Percentiles rank a stretch among this genome's conserved stretches.
Evolutionary conservation across 108 stramenopile genomes (phyloP).

Genomic region (Cyclotella baltica): DNA sequence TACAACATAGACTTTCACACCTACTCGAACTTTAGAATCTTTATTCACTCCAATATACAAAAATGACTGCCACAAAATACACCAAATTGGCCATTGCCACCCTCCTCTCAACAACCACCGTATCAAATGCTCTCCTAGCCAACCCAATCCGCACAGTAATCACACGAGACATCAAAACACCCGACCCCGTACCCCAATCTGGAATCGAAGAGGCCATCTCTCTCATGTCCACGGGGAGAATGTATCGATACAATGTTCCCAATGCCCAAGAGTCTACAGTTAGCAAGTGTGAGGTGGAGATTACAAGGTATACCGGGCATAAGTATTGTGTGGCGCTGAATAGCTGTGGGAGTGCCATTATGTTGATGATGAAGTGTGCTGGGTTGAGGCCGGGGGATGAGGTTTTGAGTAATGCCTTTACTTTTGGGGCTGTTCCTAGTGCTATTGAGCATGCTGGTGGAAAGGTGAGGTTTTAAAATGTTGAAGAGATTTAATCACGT

Average conservation of each 20-base stretch:
- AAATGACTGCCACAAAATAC: conserved; percentile 32
- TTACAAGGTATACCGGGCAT: conserved; percentile 84
- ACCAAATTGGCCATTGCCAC: conserved; percentile 42
- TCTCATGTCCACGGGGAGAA: conserved; percentile 74
- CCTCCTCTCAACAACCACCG: conserved; percentile 34
- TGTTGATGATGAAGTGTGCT: conserved; percentile 84
- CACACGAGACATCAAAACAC: conserved; percentile 83
- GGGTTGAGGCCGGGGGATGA: conserved; percentile 83
- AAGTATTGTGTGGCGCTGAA: conserved; percentile 89
- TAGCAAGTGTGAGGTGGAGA: conserved; percentile 72
- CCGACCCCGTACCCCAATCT: conserved; percentile 80
- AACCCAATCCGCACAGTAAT: conserved; percentile 48
- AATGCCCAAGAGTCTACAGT: conserved; percentile 69
- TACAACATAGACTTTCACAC: background rate
- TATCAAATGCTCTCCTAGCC: conserved; percentile 54
- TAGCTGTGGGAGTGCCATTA: conserved; percentile 88
- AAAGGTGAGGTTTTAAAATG: conserved; percentile 44
- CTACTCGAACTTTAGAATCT: background rate
- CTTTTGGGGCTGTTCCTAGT: conserved; percentile 85
- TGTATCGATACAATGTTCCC: conserved; percentile 84
- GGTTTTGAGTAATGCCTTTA: conserved; percentile 92
- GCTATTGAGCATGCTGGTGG: conserved; percentile 89
- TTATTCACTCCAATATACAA: background rate
- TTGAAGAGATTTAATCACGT: background rate
- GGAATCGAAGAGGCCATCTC: conserved; percentile 75